Evolutionary conservation across 768 basidiomycete genomes (phyloP).

Genomic region (Agrocybe pediades): DNA sequence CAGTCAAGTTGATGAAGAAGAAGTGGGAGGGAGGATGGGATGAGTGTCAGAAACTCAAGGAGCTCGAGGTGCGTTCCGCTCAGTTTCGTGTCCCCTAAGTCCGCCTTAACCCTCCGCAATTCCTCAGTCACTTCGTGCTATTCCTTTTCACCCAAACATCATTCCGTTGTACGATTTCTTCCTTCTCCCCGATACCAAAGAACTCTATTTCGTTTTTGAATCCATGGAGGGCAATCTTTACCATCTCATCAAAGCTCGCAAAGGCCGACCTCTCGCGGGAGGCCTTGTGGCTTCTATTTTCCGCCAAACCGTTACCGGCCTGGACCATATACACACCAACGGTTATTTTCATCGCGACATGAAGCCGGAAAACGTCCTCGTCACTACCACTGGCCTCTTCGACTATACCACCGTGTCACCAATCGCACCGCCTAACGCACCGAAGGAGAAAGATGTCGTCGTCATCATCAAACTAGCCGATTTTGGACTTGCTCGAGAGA

Average conservation of each 20-base stretch:
- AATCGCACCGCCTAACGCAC: constrained; percentile 57
- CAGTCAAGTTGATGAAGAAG: constrained; percentile 98
- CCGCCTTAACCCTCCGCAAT: constrained; percentile 9
- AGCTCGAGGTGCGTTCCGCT: constrained; percentile 75
- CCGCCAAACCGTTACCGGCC: constrained; percentile 85
- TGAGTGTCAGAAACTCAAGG: constrained; percentile 93
- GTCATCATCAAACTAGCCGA: constrained; percentile 98
- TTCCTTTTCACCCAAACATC: constrained; percentile 95
- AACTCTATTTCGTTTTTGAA: constrained; percentile 99
- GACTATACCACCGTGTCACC: constrained; percentile 88
- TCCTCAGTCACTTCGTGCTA: constrained; percentile 85
- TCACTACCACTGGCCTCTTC: constrained; percentile 94
- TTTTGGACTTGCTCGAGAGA: constrained; percentile 95
- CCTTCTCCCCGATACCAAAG: constrained; percentile 92
- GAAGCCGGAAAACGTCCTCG: constrained; percentile 99
- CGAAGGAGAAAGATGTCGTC: constrained; percentile 90
- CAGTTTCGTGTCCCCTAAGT: constrained; percentile 13
- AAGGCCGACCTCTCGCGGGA: constrained; percentile 93
- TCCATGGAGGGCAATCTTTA: constrained; percentile 99
- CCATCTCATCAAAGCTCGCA: constrained; percentile 97
- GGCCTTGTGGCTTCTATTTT: constrained; percentile 96
- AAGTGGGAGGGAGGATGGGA: constrained; percentile 98
- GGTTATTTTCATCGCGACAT: constrained; percentile 99
- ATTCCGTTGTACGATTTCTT: constrained; percentile 99
- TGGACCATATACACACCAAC: constrained; percentile 87